Base-by-base conservation (phyloP, 306 rosid species). In the Glycine tomentella region DNA sequence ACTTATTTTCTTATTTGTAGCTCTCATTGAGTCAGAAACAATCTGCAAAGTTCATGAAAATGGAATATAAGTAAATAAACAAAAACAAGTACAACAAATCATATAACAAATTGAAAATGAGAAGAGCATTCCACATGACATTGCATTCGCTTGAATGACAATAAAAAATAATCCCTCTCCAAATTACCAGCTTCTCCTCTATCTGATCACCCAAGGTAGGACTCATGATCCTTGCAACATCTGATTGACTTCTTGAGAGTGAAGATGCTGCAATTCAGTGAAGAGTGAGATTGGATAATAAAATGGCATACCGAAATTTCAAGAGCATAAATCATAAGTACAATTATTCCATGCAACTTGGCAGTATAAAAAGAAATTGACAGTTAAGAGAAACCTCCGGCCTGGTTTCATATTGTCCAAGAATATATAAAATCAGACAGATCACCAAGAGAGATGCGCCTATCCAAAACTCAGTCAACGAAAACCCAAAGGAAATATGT, bases 111-210 rank as follows among this genome's bases (percentile, higher is more conserved):
- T 59, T 40, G 74, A 72, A 81, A 46, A 70, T 33, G n/a, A 83
- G 5, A 61, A 69, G 63, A 68, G 49, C 68, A 69, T 49, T 67
- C 57, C 25, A 63, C 13, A 55, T 15, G 74, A 62, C 69, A 1
- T n/a, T n/a, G n/a, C n/a, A n/a, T n/a, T n/a, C n/a, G n/a, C 7
- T 59, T 34, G 70, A 64, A 36, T 36, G 49, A 64, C 48, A 64
- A 36, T 14, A 63, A 63, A 34, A 63, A 34, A 63, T 57, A 57
- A 6, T 5, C 11, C 69, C 20, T 13, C 67, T 11, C 20, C 49
- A 36, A 83, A 75, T 90, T 85, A 95, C 98, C 97, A 75, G 81
- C 84, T 90, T 88, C 83, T 92, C 97, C 85, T 96, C 97, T 20
- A 85, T 71, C 55, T 84, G 94, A 81, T 89, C 93, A 65, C 88